A percentile compares a stretch with the other conserved stretches of the same genome.
phyloP scores from a whole-genome alignment of 108 stramenopile genomes.

The Aurantiochytrium sp. region DNA sequence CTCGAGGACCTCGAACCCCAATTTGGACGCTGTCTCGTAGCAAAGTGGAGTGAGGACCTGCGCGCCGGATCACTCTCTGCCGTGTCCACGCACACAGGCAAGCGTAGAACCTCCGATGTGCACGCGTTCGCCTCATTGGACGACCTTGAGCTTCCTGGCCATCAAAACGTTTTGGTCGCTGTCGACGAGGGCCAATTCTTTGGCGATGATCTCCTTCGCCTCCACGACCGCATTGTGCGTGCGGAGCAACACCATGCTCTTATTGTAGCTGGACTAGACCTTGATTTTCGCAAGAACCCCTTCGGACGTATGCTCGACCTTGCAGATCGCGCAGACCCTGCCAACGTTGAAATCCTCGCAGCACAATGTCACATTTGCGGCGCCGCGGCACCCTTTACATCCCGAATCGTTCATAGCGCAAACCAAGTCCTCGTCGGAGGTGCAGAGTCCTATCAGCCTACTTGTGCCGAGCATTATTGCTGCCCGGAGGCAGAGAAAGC shows the following conservation, averaged over 20 bases:
- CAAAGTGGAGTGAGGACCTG: neutral
- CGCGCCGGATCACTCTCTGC: neutral
- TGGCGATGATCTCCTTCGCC: neutral
- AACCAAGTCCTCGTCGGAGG: neutral
- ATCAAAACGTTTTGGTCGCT: neutral
- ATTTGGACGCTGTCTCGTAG: neutral
- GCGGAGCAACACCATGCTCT: neutral
- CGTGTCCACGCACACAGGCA: neutral
- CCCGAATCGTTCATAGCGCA: neutral
- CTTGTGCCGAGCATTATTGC: neutral
- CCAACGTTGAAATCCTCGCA: neutral
- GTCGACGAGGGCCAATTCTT: constrained; percentile 6
- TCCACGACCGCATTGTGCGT: neutral
- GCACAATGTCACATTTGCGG: neutral
- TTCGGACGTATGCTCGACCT: neutral
- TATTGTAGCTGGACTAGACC: neutral
- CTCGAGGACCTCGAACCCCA: neutral
- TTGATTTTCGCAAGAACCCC: neutral
- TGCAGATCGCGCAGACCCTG: neutral
- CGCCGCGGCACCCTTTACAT: neutral
- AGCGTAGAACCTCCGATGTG: neutral
- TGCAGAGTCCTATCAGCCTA: neutral
- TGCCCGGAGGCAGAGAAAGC: too few species aligned
- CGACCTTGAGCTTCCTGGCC: neutral
- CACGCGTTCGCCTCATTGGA: neutral